Conservation (phyloP, 2,329 filamentous ascomycete species). For the Aspergillus thermomutatus region DNA sequence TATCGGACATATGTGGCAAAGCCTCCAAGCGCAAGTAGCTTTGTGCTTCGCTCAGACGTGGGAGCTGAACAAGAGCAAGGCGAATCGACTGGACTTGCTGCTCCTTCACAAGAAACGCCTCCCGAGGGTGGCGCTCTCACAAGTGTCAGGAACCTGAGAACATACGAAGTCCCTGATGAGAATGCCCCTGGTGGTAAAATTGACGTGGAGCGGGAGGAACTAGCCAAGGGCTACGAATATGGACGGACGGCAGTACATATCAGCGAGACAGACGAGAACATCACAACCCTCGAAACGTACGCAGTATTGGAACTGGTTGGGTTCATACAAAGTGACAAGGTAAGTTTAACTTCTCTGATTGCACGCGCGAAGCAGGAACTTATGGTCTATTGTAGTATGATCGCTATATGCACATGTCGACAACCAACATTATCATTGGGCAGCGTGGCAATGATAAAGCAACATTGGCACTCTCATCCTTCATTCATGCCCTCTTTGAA, state of each 20-base stretch:
- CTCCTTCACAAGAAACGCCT: conserved; percentile 28
- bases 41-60: conserved; percentile 55
- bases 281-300: conserved; percentile 79
- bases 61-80: conserved; percentile 48
- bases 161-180: conserved; percentile 77
- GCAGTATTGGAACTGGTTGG: conserved; percentile 79
- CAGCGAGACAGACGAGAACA: conserved; percentile 76
- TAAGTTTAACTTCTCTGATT: conserved; percentile 34
- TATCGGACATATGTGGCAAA: conserved; percentile 77
- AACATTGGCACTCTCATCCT: conserved; percentile 77
- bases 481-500: conserved; percentile 84
- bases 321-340: conserved; percentile 72
- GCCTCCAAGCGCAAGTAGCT: conserved; percentile 72
- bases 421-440: conserved; percentile 72
- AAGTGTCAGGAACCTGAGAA: conserved; percentile 70
- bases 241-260: conserved; percentile 90
- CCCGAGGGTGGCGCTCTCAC: conserved; percentile 50
- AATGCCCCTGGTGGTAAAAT: conserved; percentile 72
- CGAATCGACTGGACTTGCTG: conserved; percentile 52
- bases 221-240: conserved; percentile 94
- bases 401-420: conserved; percentile 80
- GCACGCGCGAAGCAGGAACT: conserved; percentile 2
- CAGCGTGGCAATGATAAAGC: conserved; percentile 78
- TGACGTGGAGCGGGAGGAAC: conserved; percentile 74
- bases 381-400: conserved; percentile 58